Conservation (phyloP, 371 early-diverging fungal genomes). For the Mucor sp. region DNA sequence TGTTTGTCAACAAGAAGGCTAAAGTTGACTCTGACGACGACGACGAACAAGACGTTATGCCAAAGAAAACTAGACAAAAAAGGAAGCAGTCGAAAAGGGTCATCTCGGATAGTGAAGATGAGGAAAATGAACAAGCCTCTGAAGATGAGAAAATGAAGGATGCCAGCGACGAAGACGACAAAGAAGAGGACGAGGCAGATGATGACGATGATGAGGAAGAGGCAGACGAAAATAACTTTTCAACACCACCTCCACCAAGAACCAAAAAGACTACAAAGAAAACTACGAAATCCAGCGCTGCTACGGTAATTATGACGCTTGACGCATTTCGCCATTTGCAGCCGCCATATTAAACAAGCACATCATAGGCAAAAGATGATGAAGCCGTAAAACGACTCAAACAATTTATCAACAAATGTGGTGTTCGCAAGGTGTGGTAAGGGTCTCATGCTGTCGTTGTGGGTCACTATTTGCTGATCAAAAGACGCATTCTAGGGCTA, state of each 20-base stretch:
- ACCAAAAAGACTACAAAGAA: background rate
- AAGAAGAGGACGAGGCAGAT: background rate
- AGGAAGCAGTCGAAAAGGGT: background rate
- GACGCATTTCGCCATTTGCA: background rate
- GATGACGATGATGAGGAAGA: constrained; percentile 15
- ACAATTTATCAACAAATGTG: constrained; percentile 45
- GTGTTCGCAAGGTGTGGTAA: constrained; percentile 49
- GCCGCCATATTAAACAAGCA: background rate
- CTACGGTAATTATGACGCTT: background rate
- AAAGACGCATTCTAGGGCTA: constrained; percentile 17
- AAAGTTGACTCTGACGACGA: background rate
- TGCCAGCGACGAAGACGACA: background rate
- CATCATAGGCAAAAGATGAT: constrained; percentile 12
- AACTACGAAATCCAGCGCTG: background rate
- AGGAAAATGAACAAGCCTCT: background rate
- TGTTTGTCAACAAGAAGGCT: background rate
- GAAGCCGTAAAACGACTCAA: constrained; percentile 47
- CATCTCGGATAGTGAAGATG: background rate
- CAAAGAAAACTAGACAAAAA: background rate
- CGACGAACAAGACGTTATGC: background rate
- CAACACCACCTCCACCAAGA: background rate
- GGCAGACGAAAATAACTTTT: background rate
- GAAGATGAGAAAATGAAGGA: constrained; percentile 13
- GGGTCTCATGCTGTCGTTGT: too few relatives aligned
- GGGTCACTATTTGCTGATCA: background rate